phyloP scores from a whole-genome alignment of 73 alveolate species.

The Stentor roeselii region DNA sequence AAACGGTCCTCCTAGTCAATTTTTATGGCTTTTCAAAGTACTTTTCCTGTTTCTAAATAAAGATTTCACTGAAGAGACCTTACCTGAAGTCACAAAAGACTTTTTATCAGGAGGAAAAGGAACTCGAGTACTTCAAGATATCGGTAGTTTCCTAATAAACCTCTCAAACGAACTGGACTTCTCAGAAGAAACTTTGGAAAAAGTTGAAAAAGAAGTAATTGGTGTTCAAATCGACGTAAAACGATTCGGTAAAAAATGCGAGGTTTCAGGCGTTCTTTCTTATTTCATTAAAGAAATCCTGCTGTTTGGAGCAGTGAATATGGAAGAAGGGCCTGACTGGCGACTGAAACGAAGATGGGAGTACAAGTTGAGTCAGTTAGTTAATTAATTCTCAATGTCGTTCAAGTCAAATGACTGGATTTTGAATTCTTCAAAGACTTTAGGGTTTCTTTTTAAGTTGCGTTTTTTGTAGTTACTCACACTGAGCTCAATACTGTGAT shows the following conservation, averaged over 20 bases:
- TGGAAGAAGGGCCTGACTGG: background rate
- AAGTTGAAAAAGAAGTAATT: background rate
- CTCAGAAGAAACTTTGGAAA: background rate
- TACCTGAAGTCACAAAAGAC: background rate
- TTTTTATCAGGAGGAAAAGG: background rate
- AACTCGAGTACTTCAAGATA: background rate
- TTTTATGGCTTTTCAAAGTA: background rate
- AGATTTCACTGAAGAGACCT: background rate
- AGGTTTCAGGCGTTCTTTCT: background rate
- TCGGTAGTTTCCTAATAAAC: background rate
- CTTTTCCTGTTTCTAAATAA: background rate
- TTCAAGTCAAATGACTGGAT: too few relatives aligned
- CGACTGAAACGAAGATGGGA: background rate
- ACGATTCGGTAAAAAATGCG: background rate
- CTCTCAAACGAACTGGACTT: background rate
- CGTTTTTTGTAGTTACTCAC: too few relatives aligned
- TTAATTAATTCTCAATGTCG: too few relatives aligned
- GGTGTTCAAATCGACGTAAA: background rate
- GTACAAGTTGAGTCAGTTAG: too few relatives aligned
- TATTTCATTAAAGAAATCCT: background rate
- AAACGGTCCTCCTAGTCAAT: background rate
- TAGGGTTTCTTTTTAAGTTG: too few relatives aligned
- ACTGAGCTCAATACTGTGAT: too few relatives aligned
- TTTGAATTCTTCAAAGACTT: too few relatives aligned
- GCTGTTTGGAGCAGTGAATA: background rate